Percentiles rank a stretch among this genome's conserved stretches.
phyloP scores from a whole-genome alignment of 2,329 filamentous ascomycete genomes.

The Huntiella abstrusa region DNA sequence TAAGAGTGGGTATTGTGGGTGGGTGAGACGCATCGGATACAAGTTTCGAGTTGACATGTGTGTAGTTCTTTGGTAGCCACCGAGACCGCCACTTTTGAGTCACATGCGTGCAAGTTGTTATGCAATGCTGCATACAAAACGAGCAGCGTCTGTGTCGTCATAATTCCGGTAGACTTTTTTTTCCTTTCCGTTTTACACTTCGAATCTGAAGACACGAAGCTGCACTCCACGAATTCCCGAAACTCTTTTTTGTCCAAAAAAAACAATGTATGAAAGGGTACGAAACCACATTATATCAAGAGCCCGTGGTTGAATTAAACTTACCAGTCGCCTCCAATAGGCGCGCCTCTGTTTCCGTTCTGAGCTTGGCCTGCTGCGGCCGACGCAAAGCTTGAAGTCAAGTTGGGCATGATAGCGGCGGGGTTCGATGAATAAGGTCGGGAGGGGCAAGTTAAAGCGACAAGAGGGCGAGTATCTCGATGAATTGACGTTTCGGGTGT shows the following conservation, averaged over 20 bases:
- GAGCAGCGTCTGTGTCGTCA: not conserved
- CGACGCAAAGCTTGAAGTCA: constrained; percentile 69
- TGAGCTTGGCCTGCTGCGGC: constrained; percentile 58
- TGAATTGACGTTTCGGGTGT: too few species aligned
- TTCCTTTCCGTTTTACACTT: too few species aligned
- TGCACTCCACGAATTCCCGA: too few species aligned
- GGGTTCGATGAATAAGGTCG: not conserved
- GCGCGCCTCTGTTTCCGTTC: constrained; percentile 30
- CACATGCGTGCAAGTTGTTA: not conserved
- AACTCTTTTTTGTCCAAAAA: too few species aligned
- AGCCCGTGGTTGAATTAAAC: constrained; percentile 6
- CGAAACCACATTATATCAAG: constrained; percentile 8
- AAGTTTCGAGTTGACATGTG: too few species aligned
- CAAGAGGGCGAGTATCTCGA: too few species aligned
- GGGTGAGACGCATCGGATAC: too few species aligned
- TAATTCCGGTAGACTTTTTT: not conserved
- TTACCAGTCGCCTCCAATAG: constrained; percentile 18
- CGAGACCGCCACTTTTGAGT: too few species aligned
- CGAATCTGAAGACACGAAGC: too few species aligned
- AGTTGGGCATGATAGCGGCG: constrained; percentile 46
- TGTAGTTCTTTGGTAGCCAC: too few species aligned
- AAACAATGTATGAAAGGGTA: not conserved
- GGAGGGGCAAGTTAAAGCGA: too few species aligned
- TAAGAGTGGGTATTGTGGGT: too few species aligned
- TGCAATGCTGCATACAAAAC: not conserved